phyloP scores from a whole-genome alignment of 805 yeast genomes.

The Myxozyma kluyveri region DNA sequence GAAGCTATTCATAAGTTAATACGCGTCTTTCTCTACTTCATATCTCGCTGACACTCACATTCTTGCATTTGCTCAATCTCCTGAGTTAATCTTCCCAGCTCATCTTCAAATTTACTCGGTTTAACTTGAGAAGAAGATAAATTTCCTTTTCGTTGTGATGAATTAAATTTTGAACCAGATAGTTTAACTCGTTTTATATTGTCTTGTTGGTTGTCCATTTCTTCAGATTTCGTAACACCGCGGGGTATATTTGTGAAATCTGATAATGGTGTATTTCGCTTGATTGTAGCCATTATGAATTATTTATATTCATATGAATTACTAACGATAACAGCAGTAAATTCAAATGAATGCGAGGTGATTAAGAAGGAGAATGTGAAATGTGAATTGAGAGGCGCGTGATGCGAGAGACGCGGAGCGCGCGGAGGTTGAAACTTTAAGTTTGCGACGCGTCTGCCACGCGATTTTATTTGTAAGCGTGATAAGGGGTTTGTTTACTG shows the following conservation, averaged over 20 bases:
- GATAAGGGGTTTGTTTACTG: too few species aligned
- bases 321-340: too few species aligned
- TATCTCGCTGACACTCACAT: slow-evolving; percentile 4
- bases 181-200: slow-evolving; percentile 17
- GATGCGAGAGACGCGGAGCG: too few species aligned
- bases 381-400: too few species aligned
- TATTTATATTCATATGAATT: too few species aligned
- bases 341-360: too few species aligned
- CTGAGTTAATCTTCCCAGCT: slow-evolving; percentile 47
- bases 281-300: slow-evolving; percentile 15
- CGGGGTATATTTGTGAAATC: slow-evolving; percentile 21
- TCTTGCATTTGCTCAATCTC: slow-evolving; percentile 36
- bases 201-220: slow-evolving; percentile 1
- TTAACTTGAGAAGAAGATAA: too few species aligned
- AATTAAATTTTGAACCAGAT: not conserved
- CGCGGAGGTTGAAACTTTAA: too few species aligned
- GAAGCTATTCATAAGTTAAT: slow-evolving; percentile 5
- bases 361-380: too few species aligned
- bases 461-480: too few species aligned
- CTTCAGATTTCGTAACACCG: not conserved
- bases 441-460: too few species aligned
- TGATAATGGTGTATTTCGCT: slow-evolving; percentile 19
- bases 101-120: slow-evolving; percentile 54
- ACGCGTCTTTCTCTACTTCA: not conserved
- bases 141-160: slow-evolving; percentile 1